Conservation (phyloP, 768 basidiomycete genomes). For the Mycena sanguinolenta region DNA sequence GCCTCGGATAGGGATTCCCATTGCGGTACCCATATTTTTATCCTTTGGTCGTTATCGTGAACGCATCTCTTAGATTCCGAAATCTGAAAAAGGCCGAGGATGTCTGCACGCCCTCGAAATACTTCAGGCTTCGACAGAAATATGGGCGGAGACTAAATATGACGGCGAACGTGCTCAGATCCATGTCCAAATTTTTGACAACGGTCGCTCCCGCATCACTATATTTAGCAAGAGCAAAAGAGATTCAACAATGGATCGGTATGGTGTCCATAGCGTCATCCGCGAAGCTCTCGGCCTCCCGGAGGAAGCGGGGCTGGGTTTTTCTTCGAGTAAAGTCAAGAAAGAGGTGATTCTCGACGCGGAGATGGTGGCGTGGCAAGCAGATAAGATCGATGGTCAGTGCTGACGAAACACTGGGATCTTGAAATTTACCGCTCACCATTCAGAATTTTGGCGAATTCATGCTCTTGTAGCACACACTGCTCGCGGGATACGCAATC, state of each 20-base stretch:
- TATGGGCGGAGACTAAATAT: conserved; percentile 95
- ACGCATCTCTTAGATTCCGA: conserved; percentile 74
- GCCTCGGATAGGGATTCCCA: conserved; percentile 69
- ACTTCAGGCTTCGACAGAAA: conserved; percentile 54
- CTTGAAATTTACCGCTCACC: neutral
- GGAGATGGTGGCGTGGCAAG: conserved; percentile 90
- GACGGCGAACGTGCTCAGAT: conserved; percentile 97
- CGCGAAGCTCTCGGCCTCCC: conserved; percentile 67
- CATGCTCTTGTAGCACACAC: conserved; percentile 69
- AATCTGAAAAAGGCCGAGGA: conserved; percentile 81
- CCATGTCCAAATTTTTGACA: conserved; percentile 70
- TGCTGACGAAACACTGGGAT: conserved; percentile 27
- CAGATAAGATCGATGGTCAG: conserved; percentile 77
- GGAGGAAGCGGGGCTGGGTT: conserved; percentile 7
- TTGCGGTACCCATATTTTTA: conserved; percentile 61
- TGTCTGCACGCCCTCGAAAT: conserved; percentile 67
- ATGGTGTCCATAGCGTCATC: conserved; percentile 74
- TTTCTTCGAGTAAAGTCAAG: conserved; percentile 41
- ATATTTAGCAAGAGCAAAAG: conserved; percentile 93
- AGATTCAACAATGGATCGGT: conserved; percentile 84
- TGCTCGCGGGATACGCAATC: conserved; percentile 60
- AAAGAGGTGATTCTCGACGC: conserved; percentile 76
- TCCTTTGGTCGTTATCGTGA: conserved; percentile 5
- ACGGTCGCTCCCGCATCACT: conserved; percentile 62
- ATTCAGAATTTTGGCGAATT: conserved; percentile 83